A percentile compares a stretch with the other conserved stretches of the same genome.
Evolutionary conservation across 345 rosid genomes (phyloP).

Genomic region (Cardamine occulta): DNA sequence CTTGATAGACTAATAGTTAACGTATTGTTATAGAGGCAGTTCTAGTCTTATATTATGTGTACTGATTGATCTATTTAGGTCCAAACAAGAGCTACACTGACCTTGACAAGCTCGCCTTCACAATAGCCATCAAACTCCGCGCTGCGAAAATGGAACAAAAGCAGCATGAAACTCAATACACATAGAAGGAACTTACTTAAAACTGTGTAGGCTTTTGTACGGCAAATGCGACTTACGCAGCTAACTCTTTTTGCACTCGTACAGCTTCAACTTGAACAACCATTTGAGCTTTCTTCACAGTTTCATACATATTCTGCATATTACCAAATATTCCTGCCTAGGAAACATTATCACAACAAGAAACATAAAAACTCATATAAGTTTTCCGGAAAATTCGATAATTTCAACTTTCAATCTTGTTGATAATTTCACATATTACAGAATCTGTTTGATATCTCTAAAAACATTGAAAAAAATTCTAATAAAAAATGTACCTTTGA

Average conservation of each 20-base stretch:
- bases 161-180: constrained; percentile 27
- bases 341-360: constrained; percentile 31
- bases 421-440: not conserved
- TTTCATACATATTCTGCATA: constrained; percentile 89
- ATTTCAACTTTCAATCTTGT: too few species aligned
- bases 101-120: constrained; percentile 95
- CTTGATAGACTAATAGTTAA: not conserved
- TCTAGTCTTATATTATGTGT: not conserved
- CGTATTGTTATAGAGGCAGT: not conserved
- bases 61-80: not conserved
- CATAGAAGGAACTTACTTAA: constrained; percentile 1
- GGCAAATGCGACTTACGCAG: constrained; percentile 56
- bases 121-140: constrained; percentile 97
- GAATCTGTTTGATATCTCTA: not conserved
- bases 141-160: constrained; percentile 52
- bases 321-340: constrained; percentile 93
- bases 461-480: not conserved
- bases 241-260: constrained; percentile 87
- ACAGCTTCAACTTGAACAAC: constrained; percentile 98
- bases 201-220: constrained; percentile 4
- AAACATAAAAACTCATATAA: constrained; percentile 3
- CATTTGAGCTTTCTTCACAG: constrained; percentile 97
- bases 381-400: too few species aligned
- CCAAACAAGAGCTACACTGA: constrained; percentile 22
- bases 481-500: constrained; percentile 57